Conservation (phyloP, 345 rosid species). For the Rhodamnia argentea region DNA sequence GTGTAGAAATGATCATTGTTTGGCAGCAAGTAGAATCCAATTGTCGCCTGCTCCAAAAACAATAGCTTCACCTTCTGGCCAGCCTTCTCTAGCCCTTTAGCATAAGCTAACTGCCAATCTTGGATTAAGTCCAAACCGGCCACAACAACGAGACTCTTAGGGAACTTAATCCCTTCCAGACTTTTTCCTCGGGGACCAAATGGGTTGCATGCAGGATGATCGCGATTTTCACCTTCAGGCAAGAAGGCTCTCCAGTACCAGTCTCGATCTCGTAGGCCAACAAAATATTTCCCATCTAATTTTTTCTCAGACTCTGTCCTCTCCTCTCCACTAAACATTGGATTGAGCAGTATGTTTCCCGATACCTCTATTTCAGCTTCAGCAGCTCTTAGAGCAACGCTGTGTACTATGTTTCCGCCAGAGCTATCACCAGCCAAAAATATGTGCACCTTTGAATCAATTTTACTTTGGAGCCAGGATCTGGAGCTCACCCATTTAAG, state of each 20-base stretch:
- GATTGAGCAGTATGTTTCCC: slow-evolving; percentile 74
- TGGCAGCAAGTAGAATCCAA: slow-evolving; percentile 86
- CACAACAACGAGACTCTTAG: slow-evolving; percentile 73
- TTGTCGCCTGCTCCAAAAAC: slow-evolving; percentile 62
- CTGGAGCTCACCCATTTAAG: slow-evolving; percentile 71
- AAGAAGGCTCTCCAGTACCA: slow-evolving; percentile 96
- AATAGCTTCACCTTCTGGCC: slow-evolving; percentile 63
- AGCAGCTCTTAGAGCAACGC: slow-evolving; percentile 61
- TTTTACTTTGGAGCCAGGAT: slow-evolving; percentile 65
- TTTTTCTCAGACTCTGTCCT: slow-evolving; percentile 72
- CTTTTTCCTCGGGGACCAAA: slow-evolving; percentile 54
- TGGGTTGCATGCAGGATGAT: slow-evolving; percentile 87
- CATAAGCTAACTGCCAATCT: slow-evolving; percentile 81
- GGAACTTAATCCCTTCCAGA: slow-evolving; percentile 52
- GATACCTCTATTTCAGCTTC: slow-evolving; percentile 52
- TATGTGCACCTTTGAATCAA: slow-evolving; percentile 59
- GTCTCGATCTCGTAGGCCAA: slow-evolving; percentile 57
- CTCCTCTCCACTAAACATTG: slow-evolving; percentile 83
- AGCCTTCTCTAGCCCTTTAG: slow-evolving; percentile 57
- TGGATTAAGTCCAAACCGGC: slow-evolving; percentile 80
- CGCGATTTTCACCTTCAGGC: slow-evolving; percentile 73
- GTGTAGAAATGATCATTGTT: slow-evolving; percentile 65
- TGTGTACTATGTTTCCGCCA: slow-evolving; percentile 83
- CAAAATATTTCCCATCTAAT: slow-evolving; percentile 81
- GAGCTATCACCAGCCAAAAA: slow-evolving; percentile 92